Percentiles rank a stretch among this genome's conserved stretches.
Evolutionary conservation across 2,329 filamentous ascomycete species (phyloP).

Genomic region (Cladophialophora yegresii): DNA sequence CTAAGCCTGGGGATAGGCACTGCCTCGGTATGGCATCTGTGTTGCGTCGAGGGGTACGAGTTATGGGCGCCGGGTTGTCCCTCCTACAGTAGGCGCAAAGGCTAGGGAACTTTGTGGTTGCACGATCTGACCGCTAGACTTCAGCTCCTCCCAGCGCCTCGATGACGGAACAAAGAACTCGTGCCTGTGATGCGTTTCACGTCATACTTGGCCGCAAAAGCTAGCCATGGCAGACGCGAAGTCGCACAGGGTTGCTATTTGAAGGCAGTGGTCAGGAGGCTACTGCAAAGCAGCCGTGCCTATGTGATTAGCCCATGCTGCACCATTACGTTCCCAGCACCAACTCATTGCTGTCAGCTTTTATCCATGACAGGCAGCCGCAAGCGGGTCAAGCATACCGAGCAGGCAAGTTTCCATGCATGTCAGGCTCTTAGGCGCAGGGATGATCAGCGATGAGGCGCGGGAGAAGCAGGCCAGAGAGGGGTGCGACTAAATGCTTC

Average conservation of each 20-base stretch:
- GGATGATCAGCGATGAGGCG: conserved; percentile 31
- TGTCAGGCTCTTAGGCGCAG: conserved; percentile 29
- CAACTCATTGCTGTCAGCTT: conserved; percentile 4
- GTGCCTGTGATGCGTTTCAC: conserved; percentile 3
- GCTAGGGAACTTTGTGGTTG: not conserved
- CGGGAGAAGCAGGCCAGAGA: conserved; percentile 24
- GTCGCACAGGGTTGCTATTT: conserved; percentile 20
- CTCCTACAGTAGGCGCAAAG: not conserved
- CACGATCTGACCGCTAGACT: conserved; percentile 17
- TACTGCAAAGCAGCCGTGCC: conserved; percentile 15
- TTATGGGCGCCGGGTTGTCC: not conserved
- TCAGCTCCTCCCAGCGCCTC: not conserved
- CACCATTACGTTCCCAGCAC: conserved; percentile 6
- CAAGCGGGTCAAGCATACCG: conserved; percentile 16
- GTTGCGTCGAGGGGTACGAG: conserved; percentile 2
- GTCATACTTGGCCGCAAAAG: not conserved
- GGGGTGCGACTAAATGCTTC: conserved; percentile 1
- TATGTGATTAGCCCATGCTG: conserved; percentile 10
- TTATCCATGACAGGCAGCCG: conserved; percentile 23
- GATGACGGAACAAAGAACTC: not conserved
- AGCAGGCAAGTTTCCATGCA: conserved; percentile 25
- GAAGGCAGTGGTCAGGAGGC: conserved; percentile 14
- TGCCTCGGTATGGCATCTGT: conserved; percentile 11
- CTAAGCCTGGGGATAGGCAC: conserved; percentile 5
- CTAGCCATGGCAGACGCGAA: not conserved